phyloP scores from a whole-genome alignment of 148 eudicot species.

The Dysphania ambrosioides region DNA sequence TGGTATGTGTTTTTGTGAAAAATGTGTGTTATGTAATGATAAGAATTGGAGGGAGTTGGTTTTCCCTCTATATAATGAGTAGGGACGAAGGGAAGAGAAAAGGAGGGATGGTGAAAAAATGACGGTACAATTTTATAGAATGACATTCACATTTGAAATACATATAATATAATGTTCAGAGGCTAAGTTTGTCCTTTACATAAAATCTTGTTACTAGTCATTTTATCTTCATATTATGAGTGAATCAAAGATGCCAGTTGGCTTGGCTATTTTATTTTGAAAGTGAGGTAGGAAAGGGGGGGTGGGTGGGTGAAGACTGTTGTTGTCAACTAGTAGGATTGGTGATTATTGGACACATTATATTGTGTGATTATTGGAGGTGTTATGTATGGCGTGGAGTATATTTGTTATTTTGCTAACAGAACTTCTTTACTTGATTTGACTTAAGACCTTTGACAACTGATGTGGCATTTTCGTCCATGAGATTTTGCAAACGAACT shows the following conservation, averaged over 20 bases:
- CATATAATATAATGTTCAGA: constrained; percentile 23
- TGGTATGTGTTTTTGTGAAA: too few species aligned
- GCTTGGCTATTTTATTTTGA: constrained; percentile 30
- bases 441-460: constrained; percentile 6
- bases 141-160: constrained; percentile 29
- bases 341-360: not conserved
- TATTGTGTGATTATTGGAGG: not conserved
- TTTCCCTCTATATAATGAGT: not conserved
- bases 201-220: constrained; percentile 29
- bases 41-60: not conserved
- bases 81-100: not conserved
- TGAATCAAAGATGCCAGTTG: constrained; percentile 65
- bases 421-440: constrained; percentile 6
- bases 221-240: constrained; percentile 33
- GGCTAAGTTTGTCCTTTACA: constrained; percentile 41
- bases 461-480: not conserved
- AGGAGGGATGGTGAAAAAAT: not conserved
- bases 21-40: too few species aligned
- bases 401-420: constrained; percentile 8
- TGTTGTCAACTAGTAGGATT: constrained; percentile 21
- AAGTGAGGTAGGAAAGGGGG: constrained; percentile 15
- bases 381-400: not conserved
- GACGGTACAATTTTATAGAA: not conserved
- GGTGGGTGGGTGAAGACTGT: constrained; percentile 11
- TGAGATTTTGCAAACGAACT: not conserved